phyloP scores from a whole-genome alignment of 177 flowering plant species.

The Vitis hybrid region DNA sequence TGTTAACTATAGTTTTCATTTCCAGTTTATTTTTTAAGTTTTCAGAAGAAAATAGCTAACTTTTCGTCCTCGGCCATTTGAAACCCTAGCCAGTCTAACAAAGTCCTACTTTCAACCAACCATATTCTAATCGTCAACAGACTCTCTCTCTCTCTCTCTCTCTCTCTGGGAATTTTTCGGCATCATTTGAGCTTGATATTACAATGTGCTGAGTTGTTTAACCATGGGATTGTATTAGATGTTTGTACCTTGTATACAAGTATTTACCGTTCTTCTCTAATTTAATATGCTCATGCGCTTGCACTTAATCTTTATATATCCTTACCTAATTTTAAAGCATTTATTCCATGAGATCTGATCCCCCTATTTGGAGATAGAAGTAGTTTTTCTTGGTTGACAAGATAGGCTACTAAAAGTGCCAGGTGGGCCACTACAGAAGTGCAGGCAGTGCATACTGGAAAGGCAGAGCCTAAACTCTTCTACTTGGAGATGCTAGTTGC shows the following conservation, averaged over 20 bases:
- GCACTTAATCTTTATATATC: not conserved
- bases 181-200: not conserved
- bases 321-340: not conserved
- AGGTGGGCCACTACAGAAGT: not conserved
- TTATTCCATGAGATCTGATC: not conserved
- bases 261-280: not conserved
- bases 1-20: no score
- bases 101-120: not conserved
- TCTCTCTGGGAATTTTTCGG: not conserved
- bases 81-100: not conserved
- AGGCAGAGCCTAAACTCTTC: not conserved
- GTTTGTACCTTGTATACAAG: not conserved
- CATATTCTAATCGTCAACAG: not conserved
- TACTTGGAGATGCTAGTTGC: not conserved
- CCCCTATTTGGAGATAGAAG: no score
- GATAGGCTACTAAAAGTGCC: no score
- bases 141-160: no score
- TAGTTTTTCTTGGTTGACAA: no score
- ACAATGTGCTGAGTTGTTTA: not conserved
- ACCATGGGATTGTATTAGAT: not conserved
- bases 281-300: not conserved
- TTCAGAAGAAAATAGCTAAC: not conserved
- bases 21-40: no score
- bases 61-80: not conserved
- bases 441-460: not conserved